These are phyloP conservation scores for Zygoascus biomembranicola DNA, from an alignment of 805 yeast genomes.

Conservation along the genomic window DNA sequence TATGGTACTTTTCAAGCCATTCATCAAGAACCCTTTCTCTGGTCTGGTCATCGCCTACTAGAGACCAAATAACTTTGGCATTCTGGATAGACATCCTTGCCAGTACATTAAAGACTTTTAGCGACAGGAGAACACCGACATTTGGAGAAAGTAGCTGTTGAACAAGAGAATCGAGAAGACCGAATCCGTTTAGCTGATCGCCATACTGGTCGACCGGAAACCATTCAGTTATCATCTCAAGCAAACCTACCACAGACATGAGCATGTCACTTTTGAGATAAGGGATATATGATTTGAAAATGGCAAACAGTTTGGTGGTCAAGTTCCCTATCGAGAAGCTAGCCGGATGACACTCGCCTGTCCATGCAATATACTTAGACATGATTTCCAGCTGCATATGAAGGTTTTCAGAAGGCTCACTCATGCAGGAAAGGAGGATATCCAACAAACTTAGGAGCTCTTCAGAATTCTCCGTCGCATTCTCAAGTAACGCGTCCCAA, in stretches of 20 bases:
- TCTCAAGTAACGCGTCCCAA: constrained; percentile 65
- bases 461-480: constrained; percentile 41
- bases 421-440: constrained; percentile 48
- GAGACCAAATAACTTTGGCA: constrained; percentile 14
- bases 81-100: constrained; percentile 21
- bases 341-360: constrained; percentile 1
- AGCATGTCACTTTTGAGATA: neutral
- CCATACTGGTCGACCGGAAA: neutral
- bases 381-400: constrained; percentile 25
- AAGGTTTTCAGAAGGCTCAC: constrained; percentile 47
- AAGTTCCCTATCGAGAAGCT: neutral
- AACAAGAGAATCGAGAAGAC: neutral
- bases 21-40: constrained; percentile 13
- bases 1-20: constrained; percentile 33
- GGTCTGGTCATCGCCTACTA: constrained; percentile 4
- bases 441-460: constrained; percentile 40
- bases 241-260: neutral
- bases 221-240: constrained; percentile 1
- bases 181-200: neutral
- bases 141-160: neutral
- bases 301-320: neutral
- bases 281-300: neutral
- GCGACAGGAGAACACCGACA: constrained; percentile 25
- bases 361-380: constrained; percentile 28
- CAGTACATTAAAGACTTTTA: constrained; percentile 17